Evolutionary conservation across 768 basidiomycete species (phyloP), one percentile per base, ranked within the genome.

Genomic region (Strobilomyces dryophilus): DNA sequence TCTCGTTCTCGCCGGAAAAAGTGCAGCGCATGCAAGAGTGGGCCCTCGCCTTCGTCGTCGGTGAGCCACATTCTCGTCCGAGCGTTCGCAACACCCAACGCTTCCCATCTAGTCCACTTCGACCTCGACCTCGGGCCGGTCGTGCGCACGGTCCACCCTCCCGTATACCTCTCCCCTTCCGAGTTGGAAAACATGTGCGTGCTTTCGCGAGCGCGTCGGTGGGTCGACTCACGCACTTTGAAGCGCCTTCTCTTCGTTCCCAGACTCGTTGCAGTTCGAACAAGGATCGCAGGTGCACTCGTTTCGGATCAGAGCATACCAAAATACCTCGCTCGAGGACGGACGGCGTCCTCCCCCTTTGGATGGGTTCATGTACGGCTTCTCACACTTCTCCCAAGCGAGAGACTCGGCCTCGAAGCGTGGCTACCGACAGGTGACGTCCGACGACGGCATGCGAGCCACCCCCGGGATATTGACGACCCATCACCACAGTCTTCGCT

Each of bases 241-340:
- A 46, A 97, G 94, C 51, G 90, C 93, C 2, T 98, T 98, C 67
- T 90, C 89, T 8, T 84, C 92, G 1, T 93, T 98, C 62, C 94
- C 94, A 0, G 94, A 98, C 64, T 92, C 92, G 0, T 71, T 84
- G 2, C 84, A 90, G 51, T 92, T 92, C 52, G 84, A 89, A 43
- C 85, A 95, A 65, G 92, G 92, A 7, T 83, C 84, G 0, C 84
- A 90, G 63, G 76, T 79, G 1, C 92, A 95, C 68, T 92, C 90
- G 0, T 95, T 95, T 73, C 84, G 93, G 46, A 81, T 95, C 49
- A 82, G 90, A 46, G 78, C 78, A 61, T 74, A 77, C 47, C 59
- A 69, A 6, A 51, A 56, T 35, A 56, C 70, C 0, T 14, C 56
- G 54, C 53, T 20, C 34, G 51, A 49, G 61, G 52, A 54, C 8